Evolutionary conservation across 1,139 yeast genomes (phyloP).

Genomic region (Candida tetrigidarum): DNA sequence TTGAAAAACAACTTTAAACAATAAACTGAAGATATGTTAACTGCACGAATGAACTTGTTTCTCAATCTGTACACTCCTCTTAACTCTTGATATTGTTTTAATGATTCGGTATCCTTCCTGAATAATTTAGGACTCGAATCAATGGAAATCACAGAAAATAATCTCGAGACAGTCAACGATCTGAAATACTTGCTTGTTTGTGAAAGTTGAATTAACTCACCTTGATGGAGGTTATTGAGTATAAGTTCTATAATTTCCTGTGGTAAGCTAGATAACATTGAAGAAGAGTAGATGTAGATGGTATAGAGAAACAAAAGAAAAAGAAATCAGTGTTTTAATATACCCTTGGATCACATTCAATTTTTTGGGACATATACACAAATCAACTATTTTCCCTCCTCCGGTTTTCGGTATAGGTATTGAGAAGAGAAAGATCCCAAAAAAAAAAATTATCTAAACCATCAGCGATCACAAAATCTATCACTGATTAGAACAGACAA

Average conservation of each 20-base stretch:
- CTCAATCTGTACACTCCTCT: slow-evolving; percentile 11
- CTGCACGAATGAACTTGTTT: slow-evolving; percentile 8
- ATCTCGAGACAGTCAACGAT: slow-evolving; percentile 20
- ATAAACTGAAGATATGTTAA: slow-evolving; percentile 23
- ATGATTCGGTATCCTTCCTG: slow-evolving; percentile 11
- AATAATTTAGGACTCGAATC: slow-evolving; percentile 22
- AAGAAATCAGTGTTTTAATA: not conserved
- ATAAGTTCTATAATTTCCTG: slow-evolving; percentile 25
- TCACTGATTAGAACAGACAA: not conserved
- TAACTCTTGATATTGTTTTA: slow-evolving; percentile 9
- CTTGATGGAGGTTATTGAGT: slow-evolving; percentile 20
- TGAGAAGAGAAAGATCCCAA: no score
- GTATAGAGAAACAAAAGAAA: not conserved
- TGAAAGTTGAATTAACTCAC: slow-evolving; percentile 23
- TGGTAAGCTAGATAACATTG: slow-evolving; percentile 26
- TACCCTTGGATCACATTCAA: slow-evolving; percentile 2
- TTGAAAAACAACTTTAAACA: slow-evolving; percentile 27
- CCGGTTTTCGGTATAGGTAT: slow-evolving; percentile 8
- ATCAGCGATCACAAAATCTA: slow-evolving; percentile 1
- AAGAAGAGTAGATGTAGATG: not conserved
- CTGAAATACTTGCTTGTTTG: slow-evolving; percentile 21
- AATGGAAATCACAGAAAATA: slow-evolving; percentile 26
- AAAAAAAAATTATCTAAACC: slow-evolving; percentile 4
- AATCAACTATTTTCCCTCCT: not conserved
- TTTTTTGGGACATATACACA: slow-evolving; percentile 3